Evolutionary conservation across 768 basidiomycete species (phyloP), one percentile per base, ranked within the genome.

Genomic region (Trichaptum fuscoviolaceum): DNA sequence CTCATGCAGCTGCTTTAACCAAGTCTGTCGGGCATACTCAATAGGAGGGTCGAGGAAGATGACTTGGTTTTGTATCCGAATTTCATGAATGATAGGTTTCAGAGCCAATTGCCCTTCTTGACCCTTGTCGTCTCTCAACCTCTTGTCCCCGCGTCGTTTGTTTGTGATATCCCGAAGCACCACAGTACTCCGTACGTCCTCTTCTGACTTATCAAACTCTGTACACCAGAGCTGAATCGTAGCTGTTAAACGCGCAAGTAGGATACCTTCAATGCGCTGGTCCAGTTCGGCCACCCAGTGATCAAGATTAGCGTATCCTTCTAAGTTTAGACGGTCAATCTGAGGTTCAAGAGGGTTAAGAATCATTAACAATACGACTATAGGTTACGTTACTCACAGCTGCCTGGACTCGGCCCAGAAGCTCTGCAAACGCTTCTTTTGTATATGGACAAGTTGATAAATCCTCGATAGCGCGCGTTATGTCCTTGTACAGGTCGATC

Each of bases 41-140:
- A 98, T 93, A 67, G 97, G 97, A 27, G 97, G 97, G 75, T 99
- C 96, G 63, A 99, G 83, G 81, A 97, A 99, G 76, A 99, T 98
- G 69, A 98, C 94, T 75, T 99, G 97, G 74, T 99, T 97, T 74
- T 96, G 92, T 84, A 99, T 98, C 77, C 96, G 87, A 69, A 99
- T 92, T 75, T 99, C 96, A 76, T 99, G 96, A 7, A 96, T 83
- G 66, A 97, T 90, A 0, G 95, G 92, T 70, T 92, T 89, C 69
- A 98, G 76, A 1, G 83, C 82, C 84, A 96, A 87, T 67, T 84
- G 84, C 17, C 85, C 85, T 71, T 94, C 92, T 72, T 89, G 71
- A 74, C 85, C 84, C 87, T 91, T 93, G 69, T 94, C 93, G 62
- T 92, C 90, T 72, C 92, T 91, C 23, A 76, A 74, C 58, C 89